Conservation (phyloP, 2,329 filamentous ascomycete genomes). For the Fusarium albidum region DNA sequence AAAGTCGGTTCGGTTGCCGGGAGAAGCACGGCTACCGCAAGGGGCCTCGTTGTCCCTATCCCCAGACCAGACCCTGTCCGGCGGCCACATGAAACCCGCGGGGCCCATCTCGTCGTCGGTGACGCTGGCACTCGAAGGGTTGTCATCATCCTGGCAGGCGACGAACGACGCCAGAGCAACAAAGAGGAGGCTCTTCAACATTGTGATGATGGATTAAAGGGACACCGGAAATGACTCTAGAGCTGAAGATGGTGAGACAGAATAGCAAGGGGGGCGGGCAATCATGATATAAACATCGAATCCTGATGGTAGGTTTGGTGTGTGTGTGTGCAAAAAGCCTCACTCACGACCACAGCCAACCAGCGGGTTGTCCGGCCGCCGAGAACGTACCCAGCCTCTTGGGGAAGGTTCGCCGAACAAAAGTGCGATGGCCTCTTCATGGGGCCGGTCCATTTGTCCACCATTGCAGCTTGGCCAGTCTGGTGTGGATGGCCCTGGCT, state of each 20-base stretch:
- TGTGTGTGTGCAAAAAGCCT: no score
- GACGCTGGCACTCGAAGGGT: conserved; percentile 20
- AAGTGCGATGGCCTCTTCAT: conserved; percentile 2
- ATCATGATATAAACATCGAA: conserved; percentile 22
- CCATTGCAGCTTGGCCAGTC: conserved; percentile 5
- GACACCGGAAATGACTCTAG: no score
- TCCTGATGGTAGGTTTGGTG: no score
- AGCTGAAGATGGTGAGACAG: background rate
- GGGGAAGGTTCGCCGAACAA: background rate
- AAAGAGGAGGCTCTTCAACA: conserved; percentile 22
- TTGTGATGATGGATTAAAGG: background rate
- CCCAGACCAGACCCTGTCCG: conserved; percentile 63
- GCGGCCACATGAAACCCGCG: conserved; percentile 68
- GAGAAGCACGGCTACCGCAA: conserved; percentile 60
- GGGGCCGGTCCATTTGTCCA: background rate
- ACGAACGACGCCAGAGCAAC: conserved; percentile 18
- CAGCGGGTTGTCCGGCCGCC: conserved; percentile 21
- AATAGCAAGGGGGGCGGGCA: conserved; percentile 11
- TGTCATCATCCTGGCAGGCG: conserved; percentile 16
- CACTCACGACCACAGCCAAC: background rate
- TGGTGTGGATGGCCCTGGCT: background rate
- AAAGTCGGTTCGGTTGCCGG: conserved; percentile 62
- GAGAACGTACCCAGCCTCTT: conserved; percentile 8
- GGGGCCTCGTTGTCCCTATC: conserved; percentile 63
- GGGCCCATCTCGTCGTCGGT: conserved; percentile 55